phyloP scores from a whole-genome alignment of 345 rosid genomes.

The Nephelium lappaceum region DNA sequence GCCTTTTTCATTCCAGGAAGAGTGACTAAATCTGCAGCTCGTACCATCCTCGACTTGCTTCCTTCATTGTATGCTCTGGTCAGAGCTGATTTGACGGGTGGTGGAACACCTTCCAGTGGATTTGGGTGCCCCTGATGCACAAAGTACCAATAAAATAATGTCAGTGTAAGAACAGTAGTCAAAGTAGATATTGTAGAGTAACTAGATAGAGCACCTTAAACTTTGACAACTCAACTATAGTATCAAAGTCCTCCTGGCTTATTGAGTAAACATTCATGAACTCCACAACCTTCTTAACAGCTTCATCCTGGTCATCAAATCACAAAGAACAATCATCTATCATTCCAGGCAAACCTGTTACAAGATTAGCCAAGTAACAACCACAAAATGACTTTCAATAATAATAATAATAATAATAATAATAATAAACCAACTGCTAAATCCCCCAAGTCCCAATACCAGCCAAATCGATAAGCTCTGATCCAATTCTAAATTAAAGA shows the following conservation, averaged over 20 bases:
- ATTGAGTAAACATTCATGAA: conserved; percentile 90
- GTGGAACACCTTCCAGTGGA: conserved; percentile 84
- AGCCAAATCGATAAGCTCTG: background rate
- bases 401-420: no score
- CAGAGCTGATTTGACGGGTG: conserved; percentile 86
- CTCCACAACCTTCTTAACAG: conserved; percentile 80
- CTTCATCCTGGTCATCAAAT: conserved; percentile 71
- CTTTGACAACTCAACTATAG: conserved; percentile 73
- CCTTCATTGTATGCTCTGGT: conserved; percentile 82
- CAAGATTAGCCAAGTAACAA: conserved; percentile 21
- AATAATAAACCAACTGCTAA: no score
- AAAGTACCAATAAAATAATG: conserved; percentile 16
- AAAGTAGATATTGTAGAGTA: background rate
- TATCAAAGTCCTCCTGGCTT: conserved; percentile 86
- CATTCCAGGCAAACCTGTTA: background rate
- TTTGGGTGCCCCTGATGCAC: conserved; percentile 64
- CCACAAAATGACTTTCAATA: background rate
- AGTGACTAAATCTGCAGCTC: conserved; percentile 83
- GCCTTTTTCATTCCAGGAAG: conserved; percentile 87
- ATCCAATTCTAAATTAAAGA: background rate
- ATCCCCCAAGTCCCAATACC: background rate
- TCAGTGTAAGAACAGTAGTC: background rate
- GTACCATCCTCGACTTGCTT: conserved; percentile 72
- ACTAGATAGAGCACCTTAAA: conserved; percentile 56
- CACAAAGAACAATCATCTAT: conserved; percentile 1